These are phyloP conservation scores for Globisporangium rhizosaccharum DNA, from an alignment of 352 stramenopile species.

Conservation along the genomic window DNA sequence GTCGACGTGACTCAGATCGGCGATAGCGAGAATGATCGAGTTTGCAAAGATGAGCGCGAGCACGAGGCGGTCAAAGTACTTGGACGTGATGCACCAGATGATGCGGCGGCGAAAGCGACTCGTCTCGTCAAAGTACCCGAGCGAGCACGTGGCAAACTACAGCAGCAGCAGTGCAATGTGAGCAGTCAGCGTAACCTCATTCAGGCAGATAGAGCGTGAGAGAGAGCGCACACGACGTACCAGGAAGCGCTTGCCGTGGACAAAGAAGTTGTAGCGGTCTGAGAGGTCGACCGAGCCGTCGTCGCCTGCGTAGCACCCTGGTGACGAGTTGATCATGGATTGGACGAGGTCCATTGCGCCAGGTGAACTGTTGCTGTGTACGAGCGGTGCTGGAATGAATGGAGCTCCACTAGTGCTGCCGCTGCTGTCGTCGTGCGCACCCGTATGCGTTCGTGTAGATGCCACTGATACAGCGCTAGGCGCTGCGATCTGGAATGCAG, in stretches of 20 bases:
- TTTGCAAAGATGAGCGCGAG: conserved; percentile 75
- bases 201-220: not conserved
- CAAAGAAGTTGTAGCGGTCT: conserved; percentile 59
- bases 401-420: not conserved
- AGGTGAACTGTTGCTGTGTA: not conserved
- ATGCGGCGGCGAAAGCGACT: conserved; percentile 32
- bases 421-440: not conserved
- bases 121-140: conserved; percentile 45
- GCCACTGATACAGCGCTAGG: not conserved
- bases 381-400: not conserved
- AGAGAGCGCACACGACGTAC: conserved; percentile 8
- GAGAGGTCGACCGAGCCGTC: conserved; percentile 44
- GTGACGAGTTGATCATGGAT: conserved; percentile 13
- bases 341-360: conserved; percentile 3
- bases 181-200: conserved; percentile 3
- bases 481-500: not conserved
- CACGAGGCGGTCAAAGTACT: conserved; percentile 65
- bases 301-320: conserved; percentile 43
- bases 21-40: conserved; percentile 69
- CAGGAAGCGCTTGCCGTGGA: conserved; percentile 43
- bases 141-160: conserved; percentile 43
- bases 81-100: conserved; percentile 48
- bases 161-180: too few species aligned
- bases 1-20: conserved; percentile 49
- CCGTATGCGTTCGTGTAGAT: not conserved